These are phyloP conservation scores for Phialophora verrucosa DNA, from an alignment of 2,329 filamentous ascomycete genomes.

Conservation along the genomic window DNA sequence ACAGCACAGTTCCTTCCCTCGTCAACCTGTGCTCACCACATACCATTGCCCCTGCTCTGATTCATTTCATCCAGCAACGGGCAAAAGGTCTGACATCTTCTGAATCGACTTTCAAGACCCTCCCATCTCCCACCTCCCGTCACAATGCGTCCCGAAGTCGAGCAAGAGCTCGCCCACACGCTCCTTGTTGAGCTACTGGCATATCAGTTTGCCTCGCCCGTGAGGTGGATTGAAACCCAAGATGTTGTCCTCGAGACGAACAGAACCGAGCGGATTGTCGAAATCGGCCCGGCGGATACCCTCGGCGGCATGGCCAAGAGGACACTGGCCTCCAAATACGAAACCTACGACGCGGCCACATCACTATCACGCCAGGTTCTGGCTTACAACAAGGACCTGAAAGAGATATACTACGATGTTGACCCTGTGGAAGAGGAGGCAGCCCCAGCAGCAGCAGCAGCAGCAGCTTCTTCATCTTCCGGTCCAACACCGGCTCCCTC, in stretches of 20 bases:
- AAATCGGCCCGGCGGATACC: slow-evolving; percentile 95
- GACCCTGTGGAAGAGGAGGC: slow-evolving; percentile 93
- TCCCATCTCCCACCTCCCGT: slow-evolving; percentile 34
- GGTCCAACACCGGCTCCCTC: slow-evolving; percentile 59
- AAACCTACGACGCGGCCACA: slow-evolving; percentile 96
- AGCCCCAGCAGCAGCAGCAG: slow-evolving; percentile 65
- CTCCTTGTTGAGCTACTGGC: slow-evolving; percentile 97
- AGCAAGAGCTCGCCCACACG: slow-evolving; percentile 98
- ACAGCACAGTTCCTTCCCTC: slow-evolving; percentile 28
- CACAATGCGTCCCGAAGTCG: slow-evolving; percentile 95
- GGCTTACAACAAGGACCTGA: slow-evolving; percentile 99
- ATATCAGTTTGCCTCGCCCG: slow-evolving; percentile 98
- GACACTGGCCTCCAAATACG: slow-evolving; percentile 94
- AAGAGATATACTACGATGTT: slow-evolving; percentile 99
- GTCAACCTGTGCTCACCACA: slow-evolving; percentile 27
- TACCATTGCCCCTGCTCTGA: slow-evolving; percentile 38
- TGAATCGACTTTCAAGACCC: neutral
- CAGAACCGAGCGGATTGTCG: slow-evolving; percentile 94
- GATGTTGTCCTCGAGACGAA: slow-evolving; percentile 99
- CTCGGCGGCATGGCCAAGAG: slow-evolving; percentile 97
- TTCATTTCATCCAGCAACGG: slow-evolving; percentile 41
- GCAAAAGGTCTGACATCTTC: slow-evolving; percentile 13
- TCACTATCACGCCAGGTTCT: slow-evolving; percentile 96
- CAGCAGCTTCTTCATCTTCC: slow-evolving; percentile 48
- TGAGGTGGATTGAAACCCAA: slow-evolving; percentile 99